Evolutionary conservation across 345 rosid genomes (phyloP).

Genomic region (Cardiospermum halicacabum): DNA sequence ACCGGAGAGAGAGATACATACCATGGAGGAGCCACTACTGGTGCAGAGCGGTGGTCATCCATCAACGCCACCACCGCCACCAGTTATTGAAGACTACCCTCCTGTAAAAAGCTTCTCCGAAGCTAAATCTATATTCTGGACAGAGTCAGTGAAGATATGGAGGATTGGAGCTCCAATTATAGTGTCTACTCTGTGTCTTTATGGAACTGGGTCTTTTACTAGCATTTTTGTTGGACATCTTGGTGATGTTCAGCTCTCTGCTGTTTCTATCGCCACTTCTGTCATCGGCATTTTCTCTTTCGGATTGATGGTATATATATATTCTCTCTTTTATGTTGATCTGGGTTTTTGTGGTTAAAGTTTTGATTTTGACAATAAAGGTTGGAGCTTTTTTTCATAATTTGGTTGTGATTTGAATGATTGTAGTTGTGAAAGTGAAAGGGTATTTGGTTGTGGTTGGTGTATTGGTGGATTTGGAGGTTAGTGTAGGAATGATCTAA

Average conservation of each 20-base stretch:
- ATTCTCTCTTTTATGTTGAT: background rate
- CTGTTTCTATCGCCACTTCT: conserved; percentile 56
- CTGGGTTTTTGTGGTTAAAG: background rate
- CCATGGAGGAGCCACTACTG: conserved; percentile 59
- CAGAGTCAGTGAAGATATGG: conserved; percentile 58
- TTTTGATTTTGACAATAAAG: background rate
- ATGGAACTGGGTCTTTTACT: conserved; percentile 47
- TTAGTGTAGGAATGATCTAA: too few species aligned
- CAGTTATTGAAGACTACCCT: conserved; percentile 42
- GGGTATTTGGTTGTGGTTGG: too few species aligned
- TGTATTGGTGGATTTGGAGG: too few species aligned
- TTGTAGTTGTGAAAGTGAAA: too few species aligned
- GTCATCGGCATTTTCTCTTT: conserved; percentile 74
- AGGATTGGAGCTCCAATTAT: conserved; percentile 54
- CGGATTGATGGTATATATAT: conserved; percentile 75
- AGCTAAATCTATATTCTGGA: conserved; percentile 33
- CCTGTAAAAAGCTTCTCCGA: conserved; percentile 41
- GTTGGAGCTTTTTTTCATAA: background rate
- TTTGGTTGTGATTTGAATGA: too few species aligned
- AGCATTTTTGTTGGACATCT: conserved; percentile 64
- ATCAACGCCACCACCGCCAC: too few species aligned
- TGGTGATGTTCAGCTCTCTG: conserved; percentile 64
- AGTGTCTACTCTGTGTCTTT: conserved; percentile 49
- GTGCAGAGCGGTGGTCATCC: conserved; percentile 25
- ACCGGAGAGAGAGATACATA: background rate